phyloP scores from a whole-genome alignment of 2,329 filamentous ascomycete genomes.

The Zymoseptoria pseudotritici region DNA sequence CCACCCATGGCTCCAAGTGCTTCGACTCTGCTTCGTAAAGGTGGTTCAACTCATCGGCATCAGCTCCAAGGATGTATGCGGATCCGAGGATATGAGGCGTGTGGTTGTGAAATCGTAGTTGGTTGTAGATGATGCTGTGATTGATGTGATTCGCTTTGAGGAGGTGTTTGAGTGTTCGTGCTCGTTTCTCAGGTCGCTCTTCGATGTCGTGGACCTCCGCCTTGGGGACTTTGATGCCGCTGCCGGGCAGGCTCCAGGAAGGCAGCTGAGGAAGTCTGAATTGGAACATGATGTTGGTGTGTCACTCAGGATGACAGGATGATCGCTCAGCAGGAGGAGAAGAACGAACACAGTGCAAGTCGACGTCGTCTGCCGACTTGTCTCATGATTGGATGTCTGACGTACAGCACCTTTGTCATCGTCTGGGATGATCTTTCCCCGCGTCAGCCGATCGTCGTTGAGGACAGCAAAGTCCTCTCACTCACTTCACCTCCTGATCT shows the following conservation, averaged over 20 bases:
- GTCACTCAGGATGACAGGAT: background rate
- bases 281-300: slow-evolving; percentile 19
- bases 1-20: slow-evolving; percentile 68
- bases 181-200: slow-evolving; percentile 67
- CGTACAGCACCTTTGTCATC: background rate
- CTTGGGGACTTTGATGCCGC: slow-evolving; percentile 49
- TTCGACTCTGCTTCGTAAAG: slow-evolving; percentile 74
- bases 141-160: slow-evolving; percentile 88
- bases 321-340: background rate
- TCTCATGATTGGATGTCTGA: background rate
- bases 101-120: slow-evolving; percentile 73
- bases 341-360: background rate
- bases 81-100: slow-evolving; percentile 74
- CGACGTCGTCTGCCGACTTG: background rate
- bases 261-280: slow-evolving; percentile 24
- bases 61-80: slow-evolving; percentile 76
- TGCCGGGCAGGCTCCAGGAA: slow-evolving; percentile 16
- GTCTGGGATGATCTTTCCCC: background rate
- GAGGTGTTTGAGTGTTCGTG: slow-evolving; percentile 80
- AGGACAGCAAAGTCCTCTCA: background rate
- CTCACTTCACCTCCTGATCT: background rate
- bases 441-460: background rate
- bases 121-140: slow-evolving; percentile 72
- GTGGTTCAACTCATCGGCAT: slow-evolving; percentile 62
- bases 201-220: slow-evolving; percentile 75